phyloP scores from a whole-genome alignment of 805 yeast genomes.

The Debaryomyces hansenii region DNA sequence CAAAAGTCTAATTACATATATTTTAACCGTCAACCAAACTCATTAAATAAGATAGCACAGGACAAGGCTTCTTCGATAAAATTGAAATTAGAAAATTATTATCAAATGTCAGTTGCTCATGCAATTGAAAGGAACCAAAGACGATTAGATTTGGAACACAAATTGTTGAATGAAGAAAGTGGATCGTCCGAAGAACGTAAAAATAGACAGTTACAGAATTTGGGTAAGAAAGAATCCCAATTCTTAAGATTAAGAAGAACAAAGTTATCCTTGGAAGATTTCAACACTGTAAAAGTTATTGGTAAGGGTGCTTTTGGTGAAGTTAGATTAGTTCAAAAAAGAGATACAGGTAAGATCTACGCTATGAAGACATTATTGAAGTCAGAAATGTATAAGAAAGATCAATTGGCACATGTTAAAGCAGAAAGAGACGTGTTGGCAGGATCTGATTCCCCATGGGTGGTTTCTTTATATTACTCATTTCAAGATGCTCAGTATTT shows the following conservation, averaged over 20 bases:
- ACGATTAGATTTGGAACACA: conserved; percentile 79
- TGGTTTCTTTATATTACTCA: conserved; percentile 76
- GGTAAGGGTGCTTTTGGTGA: conserved; percentile 99
- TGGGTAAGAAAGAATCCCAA: conserved; percentile 88
- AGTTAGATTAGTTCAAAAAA: conserved; percentile 90
- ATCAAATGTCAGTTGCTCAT: conserved; percentile 80
- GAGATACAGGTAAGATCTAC: conserved; percentile 86
- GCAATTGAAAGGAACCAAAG: conserved; percentile 96
- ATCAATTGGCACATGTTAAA: conserved; percentile 91
- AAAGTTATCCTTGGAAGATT: conserved; percentile 77
- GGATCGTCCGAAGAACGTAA: conserved; percentile 75
- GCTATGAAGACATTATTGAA: conserved; percentile 93
- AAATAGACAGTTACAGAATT: conserved; percentile 72
- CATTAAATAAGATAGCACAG: conserved; percentile 69
- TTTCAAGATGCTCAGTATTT: conserved; percentile 77
- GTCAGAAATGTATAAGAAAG: conserved; percentile 92
- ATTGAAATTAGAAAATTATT: conserved; percentile 78
- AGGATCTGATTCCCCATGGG: conserved; percentile 87
- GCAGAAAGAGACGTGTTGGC: conserved; percentile 96
- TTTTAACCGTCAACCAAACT: conserved; percentile 82
- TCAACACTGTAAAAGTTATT: conserved; percentile 82
- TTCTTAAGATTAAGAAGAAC: conserved; percentile 84
- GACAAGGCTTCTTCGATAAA: conserved; percentile 85
- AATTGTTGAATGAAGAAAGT: conserved; percentile 64
- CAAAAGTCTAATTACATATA: conserved; percentile 53